Evolutionary conservation across 352 stramenopile genomes (phyloP).

Genomic region (Pseudoperonospora humuli): DNA sequence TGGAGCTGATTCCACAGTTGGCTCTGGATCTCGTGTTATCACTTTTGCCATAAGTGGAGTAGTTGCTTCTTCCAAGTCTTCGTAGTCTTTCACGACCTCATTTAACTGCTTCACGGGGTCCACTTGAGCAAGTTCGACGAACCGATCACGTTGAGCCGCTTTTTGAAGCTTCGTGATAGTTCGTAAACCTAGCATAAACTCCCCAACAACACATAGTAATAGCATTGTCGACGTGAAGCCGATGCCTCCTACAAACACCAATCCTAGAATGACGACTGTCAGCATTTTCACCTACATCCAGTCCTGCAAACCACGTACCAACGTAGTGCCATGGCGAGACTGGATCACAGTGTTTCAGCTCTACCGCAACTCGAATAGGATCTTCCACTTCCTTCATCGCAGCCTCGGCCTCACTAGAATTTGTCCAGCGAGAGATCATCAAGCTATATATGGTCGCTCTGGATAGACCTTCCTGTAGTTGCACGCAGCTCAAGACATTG

Average conservation of each 20-base stretch:
- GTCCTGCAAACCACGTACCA: slow-evolving; percentile 17
- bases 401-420: not conserved
- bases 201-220: slow-evolving; percentile 33
- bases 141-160: slow-evolving; percentile 16
- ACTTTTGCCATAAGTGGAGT: too few relatives aligned
- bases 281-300: not conserved
- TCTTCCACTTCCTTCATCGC: slow-evolving; percentile 2
- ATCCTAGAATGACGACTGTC: slow-evolving; percentile 9
- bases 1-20: too few relatives aligned
- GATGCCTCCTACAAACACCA: slow-evolving; percentile 33
- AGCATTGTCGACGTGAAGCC: slow-evolving; percentile 38
- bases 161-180: slow-evolving; percentile 34
- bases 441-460: slow-evolving; percentile 37
- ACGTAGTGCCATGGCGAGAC: slow-evolving; percentile 32
- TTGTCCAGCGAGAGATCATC: slow-evolving; percentile 27
- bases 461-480: slow-evolving; percentile 27
- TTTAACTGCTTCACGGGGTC: slow-evolving; percentile 13
- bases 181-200: slow-evolving; percentile 37
- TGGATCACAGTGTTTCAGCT: slow-evolving; percentile 36
- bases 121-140: slow-evolving; percentile 36
- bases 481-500: slow-evolving; percentile 23
- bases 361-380: slow-evolving; percentile 15
- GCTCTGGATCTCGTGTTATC: too few relatives aligned
- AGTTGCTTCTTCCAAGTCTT: too few relatives aligned
- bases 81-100: not conserved